phyloP scores from a whole-genome alignment of 306 rosid genomes.

The Vigna trinervia region DNA sequence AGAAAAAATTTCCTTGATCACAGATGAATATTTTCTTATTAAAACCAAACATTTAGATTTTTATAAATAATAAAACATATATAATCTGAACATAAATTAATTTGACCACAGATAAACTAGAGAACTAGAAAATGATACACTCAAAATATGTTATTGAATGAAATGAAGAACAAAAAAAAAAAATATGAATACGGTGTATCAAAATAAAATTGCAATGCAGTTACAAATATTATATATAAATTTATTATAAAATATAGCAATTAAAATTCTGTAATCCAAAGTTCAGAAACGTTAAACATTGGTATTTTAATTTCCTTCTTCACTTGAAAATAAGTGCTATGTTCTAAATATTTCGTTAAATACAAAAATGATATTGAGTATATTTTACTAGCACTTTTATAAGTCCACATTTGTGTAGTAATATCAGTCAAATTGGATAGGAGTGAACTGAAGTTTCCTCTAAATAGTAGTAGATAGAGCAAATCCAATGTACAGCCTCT shows the following conservation, averaged over 20 bases:
- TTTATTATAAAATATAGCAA: neutral
- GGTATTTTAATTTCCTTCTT: neutral
- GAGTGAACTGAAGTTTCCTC: neutral
- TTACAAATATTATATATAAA: neutral
- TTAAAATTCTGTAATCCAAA: neutral
- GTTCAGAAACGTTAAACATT: neutral
- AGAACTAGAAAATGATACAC: neutral
- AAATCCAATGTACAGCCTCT: slow-evolving; percentile 14
- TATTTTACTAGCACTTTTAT: neutral
- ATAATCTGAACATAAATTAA: neutral
- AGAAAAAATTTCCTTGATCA: no score
- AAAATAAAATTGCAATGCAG: neutral
- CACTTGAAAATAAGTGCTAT: neutral
- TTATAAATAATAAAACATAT: neutral
- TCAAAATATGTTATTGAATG: neutral
- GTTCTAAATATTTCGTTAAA: neutral
- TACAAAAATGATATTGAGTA: neutral
- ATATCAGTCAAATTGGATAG: neutral
- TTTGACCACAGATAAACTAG: neutral
- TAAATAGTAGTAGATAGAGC: neutral
- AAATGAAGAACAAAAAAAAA: neutral
- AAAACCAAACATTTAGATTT: neutral
- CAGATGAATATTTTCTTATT: no score
- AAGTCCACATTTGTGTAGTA: neutral
- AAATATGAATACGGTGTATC: neutral